Evolutionary conservation across 2,329 filamentous ascomycete genomes (phyloP).

Genomic region (Alternaria dauci): DNA sequence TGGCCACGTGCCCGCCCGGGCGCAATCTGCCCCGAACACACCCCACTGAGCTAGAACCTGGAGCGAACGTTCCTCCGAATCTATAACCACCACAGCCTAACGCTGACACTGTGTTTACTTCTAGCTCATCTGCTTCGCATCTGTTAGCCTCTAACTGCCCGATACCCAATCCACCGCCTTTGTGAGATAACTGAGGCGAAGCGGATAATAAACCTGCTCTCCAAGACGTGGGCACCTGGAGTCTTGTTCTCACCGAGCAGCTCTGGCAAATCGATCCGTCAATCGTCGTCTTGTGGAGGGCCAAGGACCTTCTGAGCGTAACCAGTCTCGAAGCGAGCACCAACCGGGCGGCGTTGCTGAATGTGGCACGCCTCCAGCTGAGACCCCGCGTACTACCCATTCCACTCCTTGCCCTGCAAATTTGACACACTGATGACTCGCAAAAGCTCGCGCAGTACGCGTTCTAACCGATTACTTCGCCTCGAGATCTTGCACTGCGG

Average conservation of each 20-base stretch:
- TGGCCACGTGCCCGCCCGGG: background rate
- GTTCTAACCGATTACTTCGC: background rate
- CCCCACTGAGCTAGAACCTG: conserved; percentile 4
- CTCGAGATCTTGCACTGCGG: background rate
- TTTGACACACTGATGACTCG: background rate
- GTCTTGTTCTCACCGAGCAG: conserved; percentile 9
- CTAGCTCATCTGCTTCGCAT: background rate
- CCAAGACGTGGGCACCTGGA: background rate
- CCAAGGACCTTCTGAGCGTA: conserved; percentile 28
- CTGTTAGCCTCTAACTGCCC: background rate
- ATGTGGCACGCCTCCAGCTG: conserved; percentile 12
- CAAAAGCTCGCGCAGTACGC: background rate
- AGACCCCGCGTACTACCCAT: conserved; percentile 1
- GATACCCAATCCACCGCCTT: background rate
- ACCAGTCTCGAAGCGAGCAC: conserved; percentile 18
- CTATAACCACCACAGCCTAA: background rate
- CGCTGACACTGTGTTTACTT: background rate
- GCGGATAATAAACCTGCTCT: background rate
- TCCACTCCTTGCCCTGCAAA: background rate
- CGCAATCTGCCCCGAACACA: background rate
- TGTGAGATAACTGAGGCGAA: background rate
- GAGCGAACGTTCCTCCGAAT: background rate
- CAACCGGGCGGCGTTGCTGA: conserved; percentile 16
- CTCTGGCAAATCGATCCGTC: conserved; percentile 33
- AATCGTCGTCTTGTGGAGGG: conserved; percentile 18